These are phyloP conservation scores for Physcomitrium patens DNA, from an alignment of 225 moss, liverwort and hornwort genomes.

Conservation along the genomic window DNA sequence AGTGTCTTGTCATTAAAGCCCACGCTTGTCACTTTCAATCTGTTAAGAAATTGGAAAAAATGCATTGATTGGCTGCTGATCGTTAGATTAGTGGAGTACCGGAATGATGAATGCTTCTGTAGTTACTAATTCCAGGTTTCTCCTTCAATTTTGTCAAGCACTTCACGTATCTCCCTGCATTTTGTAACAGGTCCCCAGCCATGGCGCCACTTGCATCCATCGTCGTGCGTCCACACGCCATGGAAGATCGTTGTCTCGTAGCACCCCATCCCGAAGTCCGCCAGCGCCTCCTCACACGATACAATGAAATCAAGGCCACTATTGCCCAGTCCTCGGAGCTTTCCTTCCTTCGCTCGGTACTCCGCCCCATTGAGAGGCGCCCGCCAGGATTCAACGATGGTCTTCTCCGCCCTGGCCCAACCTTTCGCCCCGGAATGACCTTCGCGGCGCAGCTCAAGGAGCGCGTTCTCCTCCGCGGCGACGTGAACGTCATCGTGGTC, in stretches of 20 bases:
- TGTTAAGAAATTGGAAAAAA: no score
- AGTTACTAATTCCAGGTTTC: no score
- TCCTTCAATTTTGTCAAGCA: not conserved
- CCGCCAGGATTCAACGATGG: conserved; percentile 35
- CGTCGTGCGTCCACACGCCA: conserved; percentile 18
- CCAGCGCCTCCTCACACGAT: conserved; percentile 1
- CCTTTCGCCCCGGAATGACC: conserved; percentile 19
- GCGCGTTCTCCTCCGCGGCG: conserved; percentile 8
- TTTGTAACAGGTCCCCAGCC: not conserved
- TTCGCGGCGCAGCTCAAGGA: conserved; percentile 3
- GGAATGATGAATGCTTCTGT: no score
- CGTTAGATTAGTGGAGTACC: no score
- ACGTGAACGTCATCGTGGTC: conserved; percentile 31
- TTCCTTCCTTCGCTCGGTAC: not conserved
- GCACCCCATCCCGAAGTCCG: conserved; percentile 24
- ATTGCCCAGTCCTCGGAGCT: conserved; percentile 4
- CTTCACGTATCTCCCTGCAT: not conserved
- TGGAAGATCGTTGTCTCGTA: conserved; percentile 28
- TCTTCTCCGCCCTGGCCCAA: conserved; percentile 31
- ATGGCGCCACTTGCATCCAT: conserved; percentile 16
- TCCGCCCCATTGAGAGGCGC: conserved; percentile 30
- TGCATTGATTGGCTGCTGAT: no score
- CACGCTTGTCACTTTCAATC: no score
- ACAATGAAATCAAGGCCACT: conserved; percentile 25
- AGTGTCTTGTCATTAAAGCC: no score